These are phyloP conservation scores for Fusarium sterilihyphosum DNA, from an alignment of 2,329 filamentous ascomycete species.

Conservation along the genomic window DNA sequence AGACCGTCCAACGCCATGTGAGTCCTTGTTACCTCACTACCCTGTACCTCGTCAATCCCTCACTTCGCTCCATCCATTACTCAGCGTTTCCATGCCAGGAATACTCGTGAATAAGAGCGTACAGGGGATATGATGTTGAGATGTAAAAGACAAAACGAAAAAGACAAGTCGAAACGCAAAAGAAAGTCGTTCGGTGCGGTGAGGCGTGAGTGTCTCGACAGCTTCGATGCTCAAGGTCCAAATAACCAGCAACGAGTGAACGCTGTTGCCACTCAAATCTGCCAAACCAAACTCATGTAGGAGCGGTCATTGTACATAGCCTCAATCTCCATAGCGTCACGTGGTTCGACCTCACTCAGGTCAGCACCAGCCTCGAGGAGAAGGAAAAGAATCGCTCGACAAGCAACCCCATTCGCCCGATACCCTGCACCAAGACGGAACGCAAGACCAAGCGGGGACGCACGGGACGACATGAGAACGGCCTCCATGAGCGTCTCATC, in stretches of 20 bases:
- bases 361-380: background rate
- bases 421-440: background rate
- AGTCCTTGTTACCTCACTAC: background rate
- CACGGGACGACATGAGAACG: fast-evolving
- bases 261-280: too few species aligned
- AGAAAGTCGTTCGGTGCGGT: fast-evolving
- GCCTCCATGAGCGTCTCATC: background rate
- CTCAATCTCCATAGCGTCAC: background rate
- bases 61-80: background rate
- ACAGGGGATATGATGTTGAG: too few species aligned
- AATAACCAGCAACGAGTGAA: background rate
- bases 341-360: background rate
- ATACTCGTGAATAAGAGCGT: background rate
- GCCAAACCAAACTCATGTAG: background rate
- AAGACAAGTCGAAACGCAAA: background rate
- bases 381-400: background rate
- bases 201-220: background rate
- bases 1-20: background rate
- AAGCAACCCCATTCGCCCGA: too few species aligned
- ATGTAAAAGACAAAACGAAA: background rate
- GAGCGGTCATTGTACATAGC: background rate
- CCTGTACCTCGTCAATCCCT: background rate
- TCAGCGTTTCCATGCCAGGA: background rate
- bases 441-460: background rate
- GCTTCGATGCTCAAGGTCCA: background rate